A percentile compares a stretch with the other conserved stretches of the same genome.
Evolutionary conservation across 2,329 filamentous ascomycete species (phyloP).

Genomic region (Cryphonectria parasitica): DNA sequence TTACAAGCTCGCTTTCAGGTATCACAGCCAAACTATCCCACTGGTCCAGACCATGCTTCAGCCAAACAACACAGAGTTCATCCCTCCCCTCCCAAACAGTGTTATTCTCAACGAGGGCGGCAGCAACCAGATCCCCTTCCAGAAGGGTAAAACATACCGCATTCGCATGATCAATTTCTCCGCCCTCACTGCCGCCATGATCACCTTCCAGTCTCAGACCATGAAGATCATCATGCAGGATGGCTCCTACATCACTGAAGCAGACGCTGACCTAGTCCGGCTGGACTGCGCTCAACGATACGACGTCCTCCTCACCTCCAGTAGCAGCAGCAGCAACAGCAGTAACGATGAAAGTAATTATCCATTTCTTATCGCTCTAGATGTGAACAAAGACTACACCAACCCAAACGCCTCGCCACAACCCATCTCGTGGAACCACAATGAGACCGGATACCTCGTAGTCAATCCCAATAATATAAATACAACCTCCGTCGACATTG

Average conservation of each 20-base stretch:
- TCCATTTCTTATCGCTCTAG: slow-evolving; percentile 48
- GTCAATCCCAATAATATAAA: slow-evolving; percentile 39
- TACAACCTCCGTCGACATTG: slow-evolving; percentile 36
- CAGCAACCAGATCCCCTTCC: slow-evolving; percentile 42
- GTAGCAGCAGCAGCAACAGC: slow-evolving; percentile 37
- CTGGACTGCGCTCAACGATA: slow-evolving; percentile 50
- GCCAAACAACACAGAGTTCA: slow-evolving; percentile 44
- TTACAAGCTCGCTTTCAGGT: slow-evolving; percentile 39
- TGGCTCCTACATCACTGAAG: slow-evolving; percentile 44
- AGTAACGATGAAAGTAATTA: slow-evolving; percentile 44
- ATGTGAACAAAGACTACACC: slow-evolving; percentile 49
- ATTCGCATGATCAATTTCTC: slow-evolving; percentile 52
- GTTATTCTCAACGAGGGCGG: slow-evolving; percentile 50
- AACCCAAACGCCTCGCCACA: slow-evolving; percentile 35
- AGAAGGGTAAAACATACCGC: slow-evolving; percentile 50
- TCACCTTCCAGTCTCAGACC: slow-evolving; percentile 48
- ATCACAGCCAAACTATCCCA: slow-evolving; percentile 44
- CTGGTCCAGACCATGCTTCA: slow-evolving; percentile 46
- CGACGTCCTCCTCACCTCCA: slow-evolving; percentile 45
- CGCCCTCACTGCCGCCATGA: slow-evolving; percentile 47
- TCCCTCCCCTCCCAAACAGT: slow-evolving; percentile 46
- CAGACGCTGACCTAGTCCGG: slow-evolving; percentile 44
- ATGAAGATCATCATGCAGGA: slow-evolving; percentile 53
- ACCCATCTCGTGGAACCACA: slow-evolving; percentile 39
- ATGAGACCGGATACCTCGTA: slow-evolving; percentile 50